Conservation (phyloP, 257 asterid genomes). For the Salvia miltiorrhiza region DNA sequence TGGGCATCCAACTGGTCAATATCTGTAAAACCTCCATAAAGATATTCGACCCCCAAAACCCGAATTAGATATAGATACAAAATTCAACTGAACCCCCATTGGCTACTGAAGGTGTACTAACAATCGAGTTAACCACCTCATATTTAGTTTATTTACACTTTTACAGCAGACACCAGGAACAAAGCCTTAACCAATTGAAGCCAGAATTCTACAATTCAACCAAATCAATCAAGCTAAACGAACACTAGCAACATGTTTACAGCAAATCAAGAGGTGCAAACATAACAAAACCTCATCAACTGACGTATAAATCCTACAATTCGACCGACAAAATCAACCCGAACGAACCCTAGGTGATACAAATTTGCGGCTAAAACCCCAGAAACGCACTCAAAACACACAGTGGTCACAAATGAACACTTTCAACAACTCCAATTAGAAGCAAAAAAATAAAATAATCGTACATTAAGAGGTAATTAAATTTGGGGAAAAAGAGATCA, state of each 20-base stretch:
- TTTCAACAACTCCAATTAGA: not conserved
- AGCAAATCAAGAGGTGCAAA: not conserved
- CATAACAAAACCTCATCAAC: not conserved
- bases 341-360: not conserved
- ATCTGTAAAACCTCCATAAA: not conserved
- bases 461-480: not conserved
- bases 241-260: not conserved
- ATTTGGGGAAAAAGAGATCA: conserved; percentile 8
- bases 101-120: not conserved
- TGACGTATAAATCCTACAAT: not conserved
- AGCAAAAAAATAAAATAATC: not conserved
- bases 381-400: not conserved
- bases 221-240: not conserved
- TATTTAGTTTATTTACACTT: no score
- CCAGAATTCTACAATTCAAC: not conserved
- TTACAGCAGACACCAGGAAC: not conserved
- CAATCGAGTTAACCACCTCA: not conserved
- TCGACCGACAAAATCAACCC: not conserved
- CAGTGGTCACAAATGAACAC: not conserved
- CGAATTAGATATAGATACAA: no score
- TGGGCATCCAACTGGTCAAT: not conserved
- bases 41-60: not conserved
- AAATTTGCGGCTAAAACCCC: not conserved
- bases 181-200: not conserved
- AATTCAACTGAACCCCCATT: not conserved